phyloP scores from a whole-genome alignment of 2,329 filamentous ascomycete species.

The Arthrobotrys conoides region DNA sequence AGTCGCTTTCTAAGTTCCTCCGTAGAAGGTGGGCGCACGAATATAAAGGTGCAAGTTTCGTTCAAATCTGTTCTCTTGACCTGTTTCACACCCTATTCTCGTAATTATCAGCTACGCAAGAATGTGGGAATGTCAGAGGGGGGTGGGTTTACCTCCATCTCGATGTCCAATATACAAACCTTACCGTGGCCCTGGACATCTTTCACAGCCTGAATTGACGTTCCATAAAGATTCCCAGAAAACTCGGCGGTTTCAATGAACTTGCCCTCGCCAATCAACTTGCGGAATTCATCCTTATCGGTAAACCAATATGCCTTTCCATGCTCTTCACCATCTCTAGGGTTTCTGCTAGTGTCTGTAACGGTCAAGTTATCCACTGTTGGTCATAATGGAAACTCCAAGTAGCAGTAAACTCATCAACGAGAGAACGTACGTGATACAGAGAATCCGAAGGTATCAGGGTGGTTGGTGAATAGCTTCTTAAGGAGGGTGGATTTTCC shows the following conservation, averaged over 20 bases:
- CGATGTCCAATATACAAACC: conserved; percentile 90
- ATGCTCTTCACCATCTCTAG: conserved; percentile 80
- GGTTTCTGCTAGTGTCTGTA: conserved; percentile 81
- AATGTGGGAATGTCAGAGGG: background rate
- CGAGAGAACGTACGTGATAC: conserved; percentile 66
- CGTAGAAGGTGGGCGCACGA: conserved; percentile 83
- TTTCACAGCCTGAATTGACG: conserved; percentile 82
- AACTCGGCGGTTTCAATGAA: conserved; percentile 92
- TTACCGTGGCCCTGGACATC: conserved; percentile 73
- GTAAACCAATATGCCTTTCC: conserved; percentile 86
- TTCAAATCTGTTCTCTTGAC: conserved; percentile 82
- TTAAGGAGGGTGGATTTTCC: conserved; percentile 86
- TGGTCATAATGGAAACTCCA: background rate
- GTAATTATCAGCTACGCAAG: conserved; percentile 65
- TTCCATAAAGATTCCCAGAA: conserved; percentile 88
- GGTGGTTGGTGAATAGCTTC: conserved; percentile 77
- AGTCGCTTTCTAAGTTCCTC: conserved; percentile 81
- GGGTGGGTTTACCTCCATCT: conserved; percentile 80
- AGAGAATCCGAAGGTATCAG: conserved; percentile 76
- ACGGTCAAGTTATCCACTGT: conserved; percentile 65
- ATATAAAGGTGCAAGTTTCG: conserved; percentile 79
- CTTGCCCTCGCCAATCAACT: conserved; percentile 76
- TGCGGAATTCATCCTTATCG: conserved; percentile 75
- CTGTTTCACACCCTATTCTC: conserved; percentile 82
- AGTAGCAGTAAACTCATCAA: background rate